Evolutionary conservation across 2,329 filamentous ascomycete species (phyloP).

Genomic region (Fusarium penzigii): DNA sequence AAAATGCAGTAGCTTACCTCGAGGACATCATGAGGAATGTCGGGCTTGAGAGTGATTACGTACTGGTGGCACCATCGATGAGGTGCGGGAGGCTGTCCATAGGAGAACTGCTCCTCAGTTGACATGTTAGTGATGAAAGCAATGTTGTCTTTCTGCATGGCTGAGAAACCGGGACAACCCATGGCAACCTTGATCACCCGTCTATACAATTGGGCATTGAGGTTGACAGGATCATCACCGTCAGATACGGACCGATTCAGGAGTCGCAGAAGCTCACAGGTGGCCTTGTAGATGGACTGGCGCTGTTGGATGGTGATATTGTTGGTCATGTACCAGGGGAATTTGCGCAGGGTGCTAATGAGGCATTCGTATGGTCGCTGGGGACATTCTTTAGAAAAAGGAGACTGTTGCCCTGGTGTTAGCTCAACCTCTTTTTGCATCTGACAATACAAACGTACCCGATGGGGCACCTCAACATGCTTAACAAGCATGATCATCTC

Average conservation of each 20-base stretch:
- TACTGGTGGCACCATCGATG: constrained; percentile 54
- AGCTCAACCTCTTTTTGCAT: neutral
- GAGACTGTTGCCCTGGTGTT: constrained; percentile 44
- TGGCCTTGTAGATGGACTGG: constrained; percentile 51
- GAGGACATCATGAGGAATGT: constrained; percentile 51
- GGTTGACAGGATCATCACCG: constrained; percentile 41
- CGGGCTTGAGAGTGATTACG: constrained; percentile 51
- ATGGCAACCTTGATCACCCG: constrained; percentile 55
- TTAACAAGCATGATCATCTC: constrained; percentile 65
- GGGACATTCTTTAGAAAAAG: constrained; percentile 60
- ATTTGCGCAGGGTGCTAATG: constrained; percentile 63
- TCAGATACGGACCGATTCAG: constrained; percentile 46
- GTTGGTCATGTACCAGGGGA: constrained; percentile 62
- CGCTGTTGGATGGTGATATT: constrained; percentile 61
- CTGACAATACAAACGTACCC: constrained; percentile 48
- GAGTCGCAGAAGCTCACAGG: constrained; percentile 48
- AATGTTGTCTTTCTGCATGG: constrained; percentile 62
- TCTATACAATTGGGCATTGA: constrained; percentile 55
- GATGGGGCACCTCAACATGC: constrained; percentile 61
- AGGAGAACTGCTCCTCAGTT: constrained; percentile 37
- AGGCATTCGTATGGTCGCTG: constrained; percentile 67
- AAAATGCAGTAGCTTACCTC: constrained; percentile 45
- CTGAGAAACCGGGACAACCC: constrained; percentile 61
- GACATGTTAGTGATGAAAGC: constrained; percentile 42
- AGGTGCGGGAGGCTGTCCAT: constrained; percentile 50